phyloP scores from a whole-genome alignment of 1,284 basidiomycete species.

The Tilletia setariae region DNA sequence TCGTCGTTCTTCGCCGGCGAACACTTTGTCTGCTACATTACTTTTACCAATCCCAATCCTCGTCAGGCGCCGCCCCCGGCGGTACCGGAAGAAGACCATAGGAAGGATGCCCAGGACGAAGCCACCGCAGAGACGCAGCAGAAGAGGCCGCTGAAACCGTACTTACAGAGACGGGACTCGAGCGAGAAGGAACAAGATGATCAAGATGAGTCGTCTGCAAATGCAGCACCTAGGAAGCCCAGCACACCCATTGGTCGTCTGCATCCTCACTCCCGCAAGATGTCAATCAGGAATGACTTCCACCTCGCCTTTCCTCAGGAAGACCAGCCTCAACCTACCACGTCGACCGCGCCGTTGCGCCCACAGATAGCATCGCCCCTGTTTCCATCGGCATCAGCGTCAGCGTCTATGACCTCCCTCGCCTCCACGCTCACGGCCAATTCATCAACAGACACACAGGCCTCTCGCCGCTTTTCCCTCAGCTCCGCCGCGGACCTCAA shows the following conservation, averaged over 20 bases:
- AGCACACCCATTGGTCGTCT: slow-evolving; percentile 2
- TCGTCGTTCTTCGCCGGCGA: slow-evolving; percentile 92
- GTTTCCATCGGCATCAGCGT: not conserved
- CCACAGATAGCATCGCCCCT: not conserved
- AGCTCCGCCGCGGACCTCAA: slow-evolving; percentile 1
- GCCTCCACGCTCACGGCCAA: not conserved
- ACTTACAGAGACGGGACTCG: not conserved
- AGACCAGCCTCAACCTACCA: too few species aligned
- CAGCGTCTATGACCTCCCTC: slow-evolving; percentile 1
- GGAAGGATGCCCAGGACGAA: not conserved
- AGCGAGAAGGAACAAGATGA: not conserved
- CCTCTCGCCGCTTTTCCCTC: not conserved
- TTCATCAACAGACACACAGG: not conserved
- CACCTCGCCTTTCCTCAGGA: slow-evolving; percentile 9
- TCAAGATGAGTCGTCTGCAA: not conserved
- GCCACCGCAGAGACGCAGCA: not conserved
- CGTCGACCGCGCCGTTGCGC: too few species aligned
- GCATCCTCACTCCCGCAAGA: slow-evolving; percentile 50
- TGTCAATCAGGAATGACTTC: slow-evolving; percentile 24
- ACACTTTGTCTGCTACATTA: slow-evolving; percentile 74
- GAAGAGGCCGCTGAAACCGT: not conserved
- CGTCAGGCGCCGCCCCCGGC: not conserved
- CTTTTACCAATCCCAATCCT: slow-evolving; percentile 73
- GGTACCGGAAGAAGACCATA: not conserved
- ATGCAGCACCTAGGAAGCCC: not conserved